Evolutionary conservation across 805 yeast genomes (phyloP), one percentile per base, ranked within the genome.

Genomic region (Metschnikowia baotianmanensis): DNA sequence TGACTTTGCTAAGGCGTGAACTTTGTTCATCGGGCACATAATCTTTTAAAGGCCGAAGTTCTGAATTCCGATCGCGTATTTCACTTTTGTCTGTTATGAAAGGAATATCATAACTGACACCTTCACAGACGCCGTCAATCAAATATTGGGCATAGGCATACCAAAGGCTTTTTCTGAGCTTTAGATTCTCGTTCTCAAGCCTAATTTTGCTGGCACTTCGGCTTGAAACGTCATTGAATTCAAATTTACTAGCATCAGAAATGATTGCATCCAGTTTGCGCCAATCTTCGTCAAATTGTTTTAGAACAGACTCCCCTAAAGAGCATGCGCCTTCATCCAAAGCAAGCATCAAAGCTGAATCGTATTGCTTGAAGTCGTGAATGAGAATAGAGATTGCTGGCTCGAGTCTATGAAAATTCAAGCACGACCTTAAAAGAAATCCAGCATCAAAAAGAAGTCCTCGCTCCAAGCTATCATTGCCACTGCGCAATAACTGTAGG

Each of bases 291-390:
- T 63, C 70, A 43, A 57, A 67, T 21, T 56, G 59, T 26, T 54
- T 57, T 37, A 69, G 49, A 1, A 69, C 66, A 45, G 55, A 59
- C 31, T 64, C 69, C 0, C 64, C 90, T 31, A 78, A 64, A 18
- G 80, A 82, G 5, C 79, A 62, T 51, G 83, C 64, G 24, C 77
- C 76, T 45, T 78, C 63, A 4, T 76, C 72, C 33, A 93, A 65
- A 0, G 96, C 91, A 40, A 93, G 59, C 35, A 72, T 71, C 25
- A 90, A 78, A 0, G 98, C 97, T 39, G 86, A 89, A 45, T 88
- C 95, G 55, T 74, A 86, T 33, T 85, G 70, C 4, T 73, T 77
- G 61, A 87, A 62, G 41, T 67, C 71, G 36, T 77, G 68, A 1
- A 93, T 77, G 51, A 84, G 80, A n/a, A 93, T 73, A 43, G 76